Evolutionary conservation across 2,329 filamentous ascomycete genomes (phyloP).

Genomic region (Ceratocystis huliohia): DNA sequence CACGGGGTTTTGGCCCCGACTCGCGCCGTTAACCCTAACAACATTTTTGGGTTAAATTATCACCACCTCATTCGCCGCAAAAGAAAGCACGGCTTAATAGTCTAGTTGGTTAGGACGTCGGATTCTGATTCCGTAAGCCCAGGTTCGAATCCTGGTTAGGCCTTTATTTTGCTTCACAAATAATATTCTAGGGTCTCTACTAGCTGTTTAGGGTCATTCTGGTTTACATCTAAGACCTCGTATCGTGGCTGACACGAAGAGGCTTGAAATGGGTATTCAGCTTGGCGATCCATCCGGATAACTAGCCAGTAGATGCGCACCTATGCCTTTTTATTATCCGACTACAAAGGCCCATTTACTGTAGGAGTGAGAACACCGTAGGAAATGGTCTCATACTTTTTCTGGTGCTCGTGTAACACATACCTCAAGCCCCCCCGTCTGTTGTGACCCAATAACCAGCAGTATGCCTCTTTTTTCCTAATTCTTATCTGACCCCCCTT

Average conservation of each 20-base stretch:
- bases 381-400: neutral
- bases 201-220: neutral
- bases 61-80: neutral
- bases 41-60: neutral
- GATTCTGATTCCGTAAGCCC: slow-evolving; percentile 21
- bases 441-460: slow-evolving; percentile 3
- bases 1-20: too few relatives aligned
- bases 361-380: neutral
- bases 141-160: slow-evolving; percentile 21
- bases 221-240: neutral
- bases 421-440: neutral
- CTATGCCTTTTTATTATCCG: neutral
- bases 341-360: neutral
- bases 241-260: neutral
- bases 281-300: neutral
- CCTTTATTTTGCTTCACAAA: neutral
- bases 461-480: slow-evolving; percentile 9
- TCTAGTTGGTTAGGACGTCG: slow-evolving; percentile 21
- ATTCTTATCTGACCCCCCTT: neutral
- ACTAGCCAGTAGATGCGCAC: neutral
- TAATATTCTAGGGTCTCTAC: too few relatives aligned
- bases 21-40: neutral
- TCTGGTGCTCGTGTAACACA: neutral
- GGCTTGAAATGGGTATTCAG: neutral
- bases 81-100: slow-evolving; percentile 11